Percentiles rank a stretch among this genome's conserved stretches.
phyloP scores from a whole-genome alignment of 163 green algal species.

The Chlorella variabilis region DNA sequence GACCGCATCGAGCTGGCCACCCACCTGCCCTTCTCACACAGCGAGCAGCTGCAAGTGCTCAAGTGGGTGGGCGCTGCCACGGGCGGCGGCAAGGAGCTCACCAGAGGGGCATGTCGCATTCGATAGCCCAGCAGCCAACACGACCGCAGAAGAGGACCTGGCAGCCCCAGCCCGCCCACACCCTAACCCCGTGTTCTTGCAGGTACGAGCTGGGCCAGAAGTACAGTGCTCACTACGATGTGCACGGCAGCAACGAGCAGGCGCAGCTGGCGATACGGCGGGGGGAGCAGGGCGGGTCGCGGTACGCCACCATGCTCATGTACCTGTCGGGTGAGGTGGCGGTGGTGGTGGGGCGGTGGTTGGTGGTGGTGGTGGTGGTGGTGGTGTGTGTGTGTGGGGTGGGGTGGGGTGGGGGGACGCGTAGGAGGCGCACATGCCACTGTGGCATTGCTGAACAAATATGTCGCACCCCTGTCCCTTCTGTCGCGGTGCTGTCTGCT shows the following conservation, averaged over 20 bases:
- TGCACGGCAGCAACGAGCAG: slow-evolving; percentile 1
- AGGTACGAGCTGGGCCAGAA: slow-evolving; percentile 30
- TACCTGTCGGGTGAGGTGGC: background rate
- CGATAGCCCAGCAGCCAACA: no score
- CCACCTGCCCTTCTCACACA: slow-evolving; percentile 17
- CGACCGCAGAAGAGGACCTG: no score
- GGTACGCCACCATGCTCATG: slow-evolving; percentile 18
- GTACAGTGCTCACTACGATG: slow-evolving; percentile 29
- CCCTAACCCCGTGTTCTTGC: no score
- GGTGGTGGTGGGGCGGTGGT: background rate
- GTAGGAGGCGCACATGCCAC: no score
- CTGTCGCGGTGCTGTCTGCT: background rate
- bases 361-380: background rate
- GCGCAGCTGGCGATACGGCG: background rate
- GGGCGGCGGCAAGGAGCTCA: no score
- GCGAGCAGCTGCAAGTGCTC: slow-evolving; percentile 16
- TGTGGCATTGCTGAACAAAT: no score
- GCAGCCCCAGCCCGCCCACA: no score
- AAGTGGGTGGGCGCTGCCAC: background rate
- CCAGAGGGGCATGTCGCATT: no score
- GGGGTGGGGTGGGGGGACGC: no score
- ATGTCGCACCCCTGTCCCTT: no score
- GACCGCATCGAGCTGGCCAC: background rate
- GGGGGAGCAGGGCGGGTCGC: background rate
- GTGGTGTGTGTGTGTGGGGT: no score